Base-by-base conservation (phyloP, 208 protist species). In the Trypanosoma caninum region DNA sequence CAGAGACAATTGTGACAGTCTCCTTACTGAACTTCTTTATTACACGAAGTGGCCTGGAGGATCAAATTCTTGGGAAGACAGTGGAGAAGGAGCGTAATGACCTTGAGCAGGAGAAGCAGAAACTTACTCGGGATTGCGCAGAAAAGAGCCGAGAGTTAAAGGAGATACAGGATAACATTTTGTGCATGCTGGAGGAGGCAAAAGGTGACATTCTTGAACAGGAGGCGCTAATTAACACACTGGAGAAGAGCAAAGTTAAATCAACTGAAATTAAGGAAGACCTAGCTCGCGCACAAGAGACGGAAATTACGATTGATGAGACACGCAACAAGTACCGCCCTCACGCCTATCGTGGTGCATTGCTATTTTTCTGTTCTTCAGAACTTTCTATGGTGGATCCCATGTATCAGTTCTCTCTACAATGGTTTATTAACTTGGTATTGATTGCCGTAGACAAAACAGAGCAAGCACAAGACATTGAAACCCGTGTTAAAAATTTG, bases 21-120 rank as follows among this genome's bases (percentile, higher is more conserved):
- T 97, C 94, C 22, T 72, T 99, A 52, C 76, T 99, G 10, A 99
- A 99, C 80, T 99, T 99, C 82, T 98, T 98, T 68, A 97, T 99
- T 63, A 98, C 97, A 25, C 91, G 84, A 28, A 87, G 73, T 55
- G 98, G 98, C 30, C 70, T 99, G 22, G 94, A 98, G 73, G 97
- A 99, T 70, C 98, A 99, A 70, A 66, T 99, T 47, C 83, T 99
- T 6, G 97, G 83, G 33, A 93, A 97, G 50, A 95, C 97, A 20
- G 98, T 99, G 14, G 95, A 93, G 55, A 97, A 98, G 67, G 97
- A 99, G 86, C 81, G 97, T 38, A 98, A 93, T 52, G 97, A 99
- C 68, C 72, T 99, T 25, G 97, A 99, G 78, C 82, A 95, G 61
- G 82, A 93, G 67, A 99, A 99, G 82, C 95, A 98, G 65, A 78